Base-by-base conservation (phyloP, 768 basidiomycete species). In the Solioccasus polychromus region DNA sequence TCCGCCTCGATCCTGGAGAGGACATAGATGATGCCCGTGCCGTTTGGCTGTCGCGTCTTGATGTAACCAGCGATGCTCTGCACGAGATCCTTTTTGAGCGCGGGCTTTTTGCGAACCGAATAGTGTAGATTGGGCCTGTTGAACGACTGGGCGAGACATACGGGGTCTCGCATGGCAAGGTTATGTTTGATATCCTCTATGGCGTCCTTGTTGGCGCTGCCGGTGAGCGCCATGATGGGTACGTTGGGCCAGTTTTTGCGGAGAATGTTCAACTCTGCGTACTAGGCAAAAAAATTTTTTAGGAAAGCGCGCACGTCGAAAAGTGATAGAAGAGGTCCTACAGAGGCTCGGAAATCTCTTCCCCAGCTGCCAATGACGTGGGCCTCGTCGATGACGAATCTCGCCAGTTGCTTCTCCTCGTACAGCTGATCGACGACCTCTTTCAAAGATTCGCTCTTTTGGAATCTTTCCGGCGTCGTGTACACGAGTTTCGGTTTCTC, bases 351-450 rank as follows among this genome's bases (percentile, higher is more conserved):
- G 59, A 96, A 94, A 61, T 93, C 86, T 58, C 93, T 83, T 6
- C 95, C 96, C 96, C 96, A 98, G 18, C 83, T 83, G 12, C 83
- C 85, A 34, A 98, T 88, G 62, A 92, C 92, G 63, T 99, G 96
- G 2, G 93, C 95, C 63, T 99, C 96, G 61, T 99, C 96, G 40
- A 97, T 78, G 1, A 96, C 93, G 61, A 99, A 95, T 25, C 95
- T 73, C 12, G 91, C 92, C 31, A 99, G 62, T 45, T 77, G 69
- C 4, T 74, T 69, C 20, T 68, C 60, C 6, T 68, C 59, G 57
- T 92, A 75, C 2, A 97, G 69, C n/a, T 69, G 64, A 17, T 63
- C 53, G 9, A 98, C 66, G 15, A 84, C 76, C 8, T 59, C 65
- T 55, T 71, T 75, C 39, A 89, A 75, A n/a, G 55, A 57, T 0